Base-by-base conservation (phyloP, 441 rosid genomes). In the Syzygium syzygioides region DNA sequence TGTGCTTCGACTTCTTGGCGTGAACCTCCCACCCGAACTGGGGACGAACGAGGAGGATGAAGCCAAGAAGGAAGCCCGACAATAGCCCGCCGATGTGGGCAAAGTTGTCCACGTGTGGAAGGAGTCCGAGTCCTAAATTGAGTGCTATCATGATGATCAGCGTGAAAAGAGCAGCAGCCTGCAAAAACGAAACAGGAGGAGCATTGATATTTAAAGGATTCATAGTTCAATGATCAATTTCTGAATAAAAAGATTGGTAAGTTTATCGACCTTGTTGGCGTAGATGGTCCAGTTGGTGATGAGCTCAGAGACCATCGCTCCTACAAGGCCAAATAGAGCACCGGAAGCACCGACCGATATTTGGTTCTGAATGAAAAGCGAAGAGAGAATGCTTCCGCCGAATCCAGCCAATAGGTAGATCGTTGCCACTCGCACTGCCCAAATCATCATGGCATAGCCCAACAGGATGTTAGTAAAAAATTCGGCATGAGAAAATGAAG, bases 301-400 rank as follows among this genome's bases (percentile, higher is more conserved):
- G 79, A 98, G 97, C 93, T 97, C 99, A 0, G 99, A 96, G 53
- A 96, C 88, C 99, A 98, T 96, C 55, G 99, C 99, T 28, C 99
- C 99, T 34, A 97, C 94, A 87, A 98, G 98, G 86, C 99, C 99
- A 87, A 97, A 97, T 88, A 97, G 92, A 90, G 99, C 99, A 90
- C 99, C 97, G 7, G 99, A 98, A 32, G 98, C 99, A 89, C 99
- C 99, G 25, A 97, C 98, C 30, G 98, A 96, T 62, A 95, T 95
- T 60, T 92, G 94, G 23, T 26, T 56, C 87, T 92, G 96, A 86
- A 95, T 91, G 92, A 98, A 98, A 85, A 97, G 93, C 50, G 97
- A 88, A 59, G 99, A 96, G 50, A 97, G 87, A 84, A 95, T 89
- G 92, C 99, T 95, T 32, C 99, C 98, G 25, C 98, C 97, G 53